Evolutionary conservation across 2,329 filamentous ascomycete species (phyloP).

Genomic region (Salinomyces thailandicus): DNA sequence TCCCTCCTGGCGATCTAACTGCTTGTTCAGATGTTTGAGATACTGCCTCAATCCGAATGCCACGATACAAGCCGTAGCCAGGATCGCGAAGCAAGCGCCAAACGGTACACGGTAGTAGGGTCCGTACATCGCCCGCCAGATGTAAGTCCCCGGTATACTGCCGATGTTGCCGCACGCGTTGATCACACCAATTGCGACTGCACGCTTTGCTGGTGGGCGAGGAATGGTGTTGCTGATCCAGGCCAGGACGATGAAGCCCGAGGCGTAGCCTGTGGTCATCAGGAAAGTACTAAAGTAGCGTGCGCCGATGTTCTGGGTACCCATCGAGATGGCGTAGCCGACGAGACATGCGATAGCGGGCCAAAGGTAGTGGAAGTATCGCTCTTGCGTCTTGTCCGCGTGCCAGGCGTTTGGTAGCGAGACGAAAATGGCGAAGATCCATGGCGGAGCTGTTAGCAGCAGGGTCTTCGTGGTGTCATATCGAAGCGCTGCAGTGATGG

Average conservation of each 20-base stretch:
- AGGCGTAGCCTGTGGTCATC: slow-evolving; percentile 8
- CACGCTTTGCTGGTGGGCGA: slow-evolving; percentile 19
- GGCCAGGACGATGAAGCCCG: slow-evolving; percentile 38
- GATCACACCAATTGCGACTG: slow-evolving; percentile 20
- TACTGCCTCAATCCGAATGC: too few species aligned
- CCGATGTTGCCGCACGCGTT: slow-evolving; percentile 16
- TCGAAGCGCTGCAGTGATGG: slow-evolving; percentile 28
- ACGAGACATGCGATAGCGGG: slow-evolving; percentile 10
- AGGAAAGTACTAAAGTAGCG: slow-evolving; percentile 12
- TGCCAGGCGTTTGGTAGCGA: slow-evolving; percentile 17
- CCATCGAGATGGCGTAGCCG: slow-evolving; percentile 8
- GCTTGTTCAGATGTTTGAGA: too few species aligned
- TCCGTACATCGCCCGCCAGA: slow-evolving; percentile 4
- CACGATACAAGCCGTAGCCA: too few species aligned
- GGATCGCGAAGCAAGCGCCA: too few species aligned
- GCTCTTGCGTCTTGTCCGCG: slow-evolving; percentile 27
- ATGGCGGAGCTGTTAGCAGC: slow-evolving; percentile 20
- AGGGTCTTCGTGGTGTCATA: slow-evolving; percentile 28
- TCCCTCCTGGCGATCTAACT: too few species aligned
- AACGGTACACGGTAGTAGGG: too few species aligned
- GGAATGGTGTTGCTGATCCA: slow-evolving; percentile 38
- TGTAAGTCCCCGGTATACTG: slow-evolving; percentile 9
- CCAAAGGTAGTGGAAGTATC: slow-evolving; percentile 28
- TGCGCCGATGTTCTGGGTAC: slow-evolving; percentile 10
- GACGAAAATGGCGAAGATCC: neutral